A percentile compares a stretch with the other conserved stretches of the same genome.
Conservation (phyloP, 257 asterid genomes). For the Plectranthus barbatus region DNA sequence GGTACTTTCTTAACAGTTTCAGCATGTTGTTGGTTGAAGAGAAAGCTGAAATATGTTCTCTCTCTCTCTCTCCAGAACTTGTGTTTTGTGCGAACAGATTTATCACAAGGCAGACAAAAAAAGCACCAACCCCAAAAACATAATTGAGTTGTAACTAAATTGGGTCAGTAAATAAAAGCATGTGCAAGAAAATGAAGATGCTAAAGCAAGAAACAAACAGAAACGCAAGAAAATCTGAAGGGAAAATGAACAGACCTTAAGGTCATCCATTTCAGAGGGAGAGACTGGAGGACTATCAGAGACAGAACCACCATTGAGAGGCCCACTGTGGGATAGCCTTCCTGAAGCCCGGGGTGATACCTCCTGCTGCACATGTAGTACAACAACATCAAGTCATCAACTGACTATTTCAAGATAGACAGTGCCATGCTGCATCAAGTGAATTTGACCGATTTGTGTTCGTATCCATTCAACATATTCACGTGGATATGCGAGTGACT, state of each 20-base stretch:
- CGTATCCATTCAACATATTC: background rate
- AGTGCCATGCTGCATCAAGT: too few species aligned
- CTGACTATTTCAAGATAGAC: too few species aligned
- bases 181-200: background rate
- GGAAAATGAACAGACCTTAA: constrained; percentile 48
- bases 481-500: background rate
- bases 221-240: background rate
- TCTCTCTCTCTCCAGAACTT: constrained; percentile 28
- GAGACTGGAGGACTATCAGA: constrained; percentile 96
- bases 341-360: constrained; percentile 97
- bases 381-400: background rate
- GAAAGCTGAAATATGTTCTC: constrained; percentile 33
- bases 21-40: constrained; percentile 36
- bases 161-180: constrained; percentile 1
- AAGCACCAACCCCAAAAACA: background rate
- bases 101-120: constrained; percentile 11
- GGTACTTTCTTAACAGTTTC: constrained; percentile 2
- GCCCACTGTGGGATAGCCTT: constrained; percentile 91
- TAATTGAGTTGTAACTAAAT: too few species aligned
- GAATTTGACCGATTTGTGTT: too few species aligned
- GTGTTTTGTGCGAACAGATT: constrained; percentile 24
- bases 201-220: background rate
- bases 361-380: constrained; percentile 63
- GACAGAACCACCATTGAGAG: constrained; percentile 69
- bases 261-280: constrained; percentile 76